Conservation (phyloP, 2,329 filamentous ascomycete genomes). For the Xylaria sp. region DNA sequence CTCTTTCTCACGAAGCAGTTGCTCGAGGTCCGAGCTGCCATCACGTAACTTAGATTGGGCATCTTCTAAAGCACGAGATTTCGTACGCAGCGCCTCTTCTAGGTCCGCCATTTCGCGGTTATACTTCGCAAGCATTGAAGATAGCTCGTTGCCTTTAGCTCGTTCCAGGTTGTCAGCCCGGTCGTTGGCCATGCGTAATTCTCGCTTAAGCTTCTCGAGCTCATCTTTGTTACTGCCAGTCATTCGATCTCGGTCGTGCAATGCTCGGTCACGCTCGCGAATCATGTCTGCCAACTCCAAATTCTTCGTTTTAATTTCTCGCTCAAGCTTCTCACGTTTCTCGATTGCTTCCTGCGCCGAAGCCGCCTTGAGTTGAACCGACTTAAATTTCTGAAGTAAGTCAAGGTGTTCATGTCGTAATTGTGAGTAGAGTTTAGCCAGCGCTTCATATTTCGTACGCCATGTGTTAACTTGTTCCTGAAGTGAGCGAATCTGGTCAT, state of each 20-base stretch:
- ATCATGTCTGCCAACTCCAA: slow-evolving; percentile 99
- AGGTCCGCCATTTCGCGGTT: slow-evolving; percentile 97
- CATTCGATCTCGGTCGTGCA: slow-evolving; percentile 92
- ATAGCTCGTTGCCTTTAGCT: slow-evolving; percentile 93
- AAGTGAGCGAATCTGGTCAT: slow-evolving; percentile 91
- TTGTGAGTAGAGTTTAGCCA: slow-evolving; percentile 97
- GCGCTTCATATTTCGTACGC: slow-evolving; percentile 94
- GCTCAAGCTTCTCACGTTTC: slow-evolving; percentile 90
- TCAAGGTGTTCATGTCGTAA: slow-evolving; percentile 94
- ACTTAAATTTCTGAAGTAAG: slow-evolving; percentile 94
- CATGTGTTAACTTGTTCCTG: slow-evolving; percentile 99
- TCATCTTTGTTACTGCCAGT: slow-evolving; percentile 91
- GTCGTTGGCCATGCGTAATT: slow-evolving; percentile 91
- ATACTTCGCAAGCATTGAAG: slow-evolving; percentile 92
- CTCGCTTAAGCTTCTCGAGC: slow-evolving; percentile 91
- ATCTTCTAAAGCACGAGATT: slow-evolving; percentile 88
- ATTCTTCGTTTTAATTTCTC: slow-evolving; percentile 99
- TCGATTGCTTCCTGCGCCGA: slow-evolving; percentile 98
- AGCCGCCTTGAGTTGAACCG: slow-evolving; percentile 93
- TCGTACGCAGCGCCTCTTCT: slow-evolving; percentile 89
- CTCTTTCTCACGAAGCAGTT: slow-evolving; percentile 90
- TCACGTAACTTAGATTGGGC: slow-evolving; percentile 81
- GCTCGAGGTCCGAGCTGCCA: slow-evolving; percentile 86
- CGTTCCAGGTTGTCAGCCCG: slow-evolving; percentile 92
- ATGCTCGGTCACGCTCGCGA: slow-evolving; percentile 88